A percentile compares a stretch with the other conserved stretches of the same genome.
Conservation (phyloP, 2,329 filamentous ascomycete species). For the Blastomyces emzantsi region DNA sequence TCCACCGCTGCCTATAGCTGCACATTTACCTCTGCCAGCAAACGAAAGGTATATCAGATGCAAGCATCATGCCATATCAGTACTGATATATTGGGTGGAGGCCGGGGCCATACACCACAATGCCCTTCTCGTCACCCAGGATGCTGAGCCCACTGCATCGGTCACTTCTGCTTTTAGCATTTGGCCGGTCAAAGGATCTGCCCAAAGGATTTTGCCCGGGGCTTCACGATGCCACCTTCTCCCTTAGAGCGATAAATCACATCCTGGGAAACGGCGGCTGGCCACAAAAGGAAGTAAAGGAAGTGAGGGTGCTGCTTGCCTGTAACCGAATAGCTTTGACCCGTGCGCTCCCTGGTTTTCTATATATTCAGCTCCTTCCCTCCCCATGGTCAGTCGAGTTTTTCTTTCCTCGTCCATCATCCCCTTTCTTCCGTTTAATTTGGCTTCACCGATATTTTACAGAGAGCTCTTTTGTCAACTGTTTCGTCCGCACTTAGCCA, state of each 20-base stretch:
- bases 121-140: neutral
- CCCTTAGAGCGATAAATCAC: neutral
- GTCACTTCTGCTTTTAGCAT: neutral
- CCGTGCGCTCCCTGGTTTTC: neutral
- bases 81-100: neutral
- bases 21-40: neutral
- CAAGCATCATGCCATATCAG: neutral
- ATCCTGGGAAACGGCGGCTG: neutral
- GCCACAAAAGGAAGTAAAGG: neutral
- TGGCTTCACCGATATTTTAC: neutral
- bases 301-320: neutral
- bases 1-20: neutral
- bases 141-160: neutral
- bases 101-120: neutral
- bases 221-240: neutral
- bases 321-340: neutral
- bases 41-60: neutral
- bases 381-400: neutral
- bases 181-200: neutral
- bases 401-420: neutral
- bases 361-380: slow-evolving; percentile 1
- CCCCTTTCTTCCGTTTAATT: neutral
- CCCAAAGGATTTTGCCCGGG: neutral
- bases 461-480: neutral
- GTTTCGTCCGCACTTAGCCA: neutral